phyloP scores from a whole-genome alignment of 2,329 filamentous ascomycete species.

The Scedosporium apiospermum region DNA sequence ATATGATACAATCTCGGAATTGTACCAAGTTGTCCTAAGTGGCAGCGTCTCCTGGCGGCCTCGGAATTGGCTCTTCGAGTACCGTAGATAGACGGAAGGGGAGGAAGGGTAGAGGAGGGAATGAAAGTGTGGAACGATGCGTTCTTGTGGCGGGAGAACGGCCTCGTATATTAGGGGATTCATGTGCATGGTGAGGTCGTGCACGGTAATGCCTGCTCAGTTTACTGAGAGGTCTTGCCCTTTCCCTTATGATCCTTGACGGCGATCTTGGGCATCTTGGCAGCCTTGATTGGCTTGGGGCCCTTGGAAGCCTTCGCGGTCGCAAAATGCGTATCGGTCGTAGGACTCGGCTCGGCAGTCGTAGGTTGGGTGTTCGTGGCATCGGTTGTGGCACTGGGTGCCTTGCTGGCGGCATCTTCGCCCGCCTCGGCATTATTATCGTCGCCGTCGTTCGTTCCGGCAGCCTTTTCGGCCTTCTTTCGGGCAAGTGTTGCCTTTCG shows the following conservation, averaged over 20 bases:
- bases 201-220: background rate
- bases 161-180: no score
- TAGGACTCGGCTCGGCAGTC: background rate
- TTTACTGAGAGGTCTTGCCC: background rate
- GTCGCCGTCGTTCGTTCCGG: conserved; percentile 10
- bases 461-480: conserved; percentile 43
- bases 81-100: no score
- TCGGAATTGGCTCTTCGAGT: no score
- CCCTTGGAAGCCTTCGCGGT: background rate
- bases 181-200: no score
- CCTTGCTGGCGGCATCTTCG: background rate
- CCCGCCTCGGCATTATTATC: background rate
- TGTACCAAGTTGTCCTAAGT: background rate
- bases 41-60: no score
- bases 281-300: background rate
- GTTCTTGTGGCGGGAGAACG: background rate
- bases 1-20: background rate
- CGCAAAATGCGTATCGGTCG: background rate
- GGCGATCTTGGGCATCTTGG: background rate
- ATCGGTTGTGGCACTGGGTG: background rate
- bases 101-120: no score
- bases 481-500: conserved; percentile 49
- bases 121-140: background rate
- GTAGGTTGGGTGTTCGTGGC: background rate
- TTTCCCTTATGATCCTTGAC: background rate